These are phyloP conservation scores for Plasmodium sp. DNA, from an alignment of 169 alveolate genomes.

Conservation along the genomic window DNA sequence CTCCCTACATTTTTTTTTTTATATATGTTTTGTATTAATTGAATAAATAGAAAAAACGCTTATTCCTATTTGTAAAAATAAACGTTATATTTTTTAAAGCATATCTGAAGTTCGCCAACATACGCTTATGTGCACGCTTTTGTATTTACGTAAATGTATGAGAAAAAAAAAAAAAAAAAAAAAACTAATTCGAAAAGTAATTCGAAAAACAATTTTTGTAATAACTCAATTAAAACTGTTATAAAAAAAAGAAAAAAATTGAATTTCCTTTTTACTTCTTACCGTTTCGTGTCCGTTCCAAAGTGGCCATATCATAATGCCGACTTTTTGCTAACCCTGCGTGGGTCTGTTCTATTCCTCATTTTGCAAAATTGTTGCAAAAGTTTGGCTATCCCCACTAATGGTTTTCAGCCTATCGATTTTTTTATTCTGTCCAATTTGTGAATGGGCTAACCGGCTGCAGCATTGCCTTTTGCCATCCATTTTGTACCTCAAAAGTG, in stretches of 20 bases:
- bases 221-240: not conserved
- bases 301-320: not conserved
- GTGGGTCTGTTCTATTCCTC: not conserved
- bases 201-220: not conserved
- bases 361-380: not conserved
- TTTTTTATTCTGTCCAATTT: not conserved
- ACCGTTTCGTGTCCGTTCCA: not conserved
- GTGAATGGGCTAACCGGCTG: not conserved
- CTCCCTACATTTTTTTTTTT: not conserved
- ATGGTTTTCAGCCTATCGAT: not conserved
- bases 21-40: slow-evolving; percentile 4
- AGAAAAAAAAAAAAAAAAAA: not conserved
- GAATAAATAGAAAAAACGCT: slow-evolving; percentile 5
- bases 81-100: not conserved
- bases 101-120: not conserved
- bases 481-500: not conserved
- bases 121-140: not conserved
- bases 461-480: not conserved
- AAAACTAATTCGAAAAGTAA: not conserved
- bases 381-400: not conserved
- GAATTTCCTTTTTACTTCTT: not conserved
- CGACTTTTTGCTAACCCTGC: not conserved
- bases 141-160: not conserved
- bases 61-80: slow-evolving; percentile 1
- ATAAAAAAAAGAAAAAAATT: not conserved